phyloP scores from a whole-genome alignment of 768 basidiomycete species.

The Trametes gibbosa region DNA sequence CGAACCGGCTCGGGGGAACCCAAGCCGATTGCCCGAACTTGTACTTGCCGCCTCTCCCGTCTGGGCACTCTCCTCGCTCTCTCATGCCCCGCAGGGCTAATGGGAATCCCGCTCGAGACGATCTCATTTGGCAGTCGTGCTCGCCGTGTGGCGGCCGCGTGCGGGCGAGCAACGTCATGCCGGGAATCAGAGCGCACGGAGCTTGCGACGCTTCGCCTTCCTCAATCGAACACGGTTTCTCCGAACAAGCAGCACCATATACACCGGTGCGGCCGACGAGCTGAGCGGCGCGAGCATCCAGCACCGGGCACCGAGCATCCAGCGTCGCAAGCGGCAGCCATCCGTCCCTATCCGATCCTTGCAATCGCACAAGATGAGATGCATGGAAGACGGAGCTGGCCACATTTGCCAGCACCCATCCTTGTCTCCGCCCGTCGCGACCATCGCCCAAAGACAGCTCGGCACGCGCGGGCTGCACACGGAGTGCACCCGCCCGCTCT shows the following conservation, averaged over 20 bases:
- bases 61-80: neutral
- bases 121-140: too few relatives aligned
- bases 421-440: too few relatives aligned
- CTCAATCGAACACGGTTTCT: too few relatives aligned
- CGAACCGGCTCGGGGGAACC: neutral
- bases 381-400: too few relatives aligned
- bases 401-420: too few relatives aligned
- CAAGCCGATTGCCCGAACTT: neutral
- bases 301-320: neutral
- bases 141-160: neutral
- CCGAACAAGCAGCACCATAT: too few relatives aligned
- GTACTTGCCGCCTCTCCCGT: neutral
- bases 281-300: neutral
- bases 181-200: neutral
- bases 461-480: too few relatives aligned
- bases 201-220: neutral
- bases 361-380: neutral
- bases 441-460: too few relatives aligned
- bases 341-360: neutral
- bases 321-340: neutral
- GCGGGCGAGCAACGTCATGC: conserved; percentile 2
- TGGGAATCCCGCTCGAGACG: too few relatives aligned
- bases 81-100: too few relatives aligned
- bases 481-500: too few relatives aligned
- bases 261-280: neutral